phyloP scores from a whole-genome alignment of 2,329 filamentous ascomycete genomes.

The Cyclaneusma minus region DNA sequence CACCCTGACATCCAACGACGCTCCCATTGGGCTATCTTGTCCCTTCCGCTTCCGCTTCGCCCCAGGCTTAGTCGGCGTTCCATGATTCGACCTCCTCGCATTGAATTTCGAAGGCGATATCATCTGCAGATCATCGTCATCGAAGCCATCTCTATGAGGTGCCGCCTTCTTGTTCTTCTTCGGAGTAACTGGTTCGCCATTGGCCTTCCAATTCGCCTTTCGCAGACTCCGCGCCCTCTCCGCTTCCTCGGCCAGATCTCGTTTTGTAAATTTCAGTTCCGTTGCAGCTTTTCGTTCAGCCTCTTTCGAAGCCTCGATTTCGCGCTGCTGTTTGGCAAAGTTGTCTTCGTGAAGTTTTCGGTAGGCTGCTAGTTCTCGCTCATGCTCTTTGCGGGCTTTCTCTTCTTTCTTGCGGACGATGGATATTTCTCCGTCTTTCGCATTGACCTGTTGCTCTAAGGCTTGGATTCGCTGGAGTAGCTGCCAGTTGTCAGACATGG shows the following conservation, averaged over 20 bases:
- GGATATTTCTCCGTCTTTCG: constrained; percentile 55
- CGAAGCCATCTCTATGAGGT: constrained; percentile 60
- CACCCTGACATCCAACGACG: constrained; percentile 11
- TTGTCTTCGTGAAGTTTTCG: constrained; percentile 50
- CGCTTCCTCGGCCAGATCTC: constrained; percentile 50
- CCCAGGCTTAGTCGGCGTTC: constrained; percentile 41
- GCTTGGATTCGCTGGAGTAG: constrained; percentile 36
- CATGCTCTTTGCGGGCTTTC: constrained; percentile 43
- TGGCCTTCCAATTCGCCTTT: constrained; percentile 29
- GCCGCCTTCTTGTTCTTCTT: constrained; percentile 44
- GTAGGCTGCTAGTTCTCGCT: constrained; percentile 43
- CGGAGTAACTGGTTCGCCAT: constrained; percentile 24
- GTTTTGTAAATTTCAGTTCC: constrained; percentile 56
- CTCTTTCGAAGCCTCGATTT: constrained; percentile 47
- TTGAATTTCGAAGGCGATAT: constrained; percentile 27
- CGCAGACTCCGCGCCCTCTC: constrained; percentile 22
- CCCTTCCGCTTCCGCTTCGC: constrained; percentile 54
- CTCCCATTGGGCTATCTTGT: constrained; percentile 49
- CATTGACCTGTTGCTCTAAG: constrained; percentile 39
- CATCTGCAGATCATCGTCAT: constrained; percentile 34
- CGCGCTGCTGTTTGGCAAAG: constrained; percentile 43
- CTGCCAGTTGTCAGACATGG: constrained; percentile 6
- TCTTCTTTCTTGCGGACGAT: constrained; percentile 60
- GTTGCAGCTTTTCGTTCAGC: constrained; percentile 51
- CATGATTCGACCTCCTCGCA: constrained; percentile 20